Conservation (phyloP, 345 rosid genomes). For the Eutrema japonicum region DNA sequence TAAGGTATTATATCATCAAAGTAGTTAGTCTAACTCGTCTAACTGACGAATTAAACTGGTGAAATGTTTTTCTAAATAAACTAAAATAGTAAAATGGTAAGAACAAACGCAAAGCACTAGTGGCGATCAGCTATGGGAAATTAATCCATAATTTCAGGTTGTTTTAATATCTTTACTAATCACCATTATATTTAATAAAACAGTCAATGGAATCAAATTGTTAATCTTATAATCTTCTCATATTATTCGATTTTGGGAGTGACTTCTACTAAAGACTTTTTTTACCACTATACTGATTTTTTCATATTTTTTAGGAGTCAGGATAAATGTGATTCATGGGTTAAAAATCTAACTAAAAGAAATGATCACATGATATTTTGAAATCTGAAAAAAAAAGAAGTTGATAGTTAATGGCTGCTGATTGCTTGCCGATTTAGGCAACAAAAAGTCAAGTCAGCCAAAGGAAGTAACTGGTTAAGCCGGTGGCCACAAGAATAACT, state of each 20-base stretch:
- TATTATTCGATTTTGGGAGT: background rate
- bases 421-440: constrained; percentile 5
- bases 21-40: too few relatives aligned
- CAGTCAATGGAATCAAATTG: background rate
- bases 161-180: background rate
- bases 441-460: constrained; percentile 34
- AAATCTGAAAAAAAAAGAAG: background rate
- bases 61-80: too few relatives aligned
- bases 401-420: constrained; percentile 3
- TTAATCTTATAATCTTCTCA: background rate
- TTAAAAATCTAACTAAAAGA: background rate
- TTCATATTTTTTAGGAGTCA: background rate
- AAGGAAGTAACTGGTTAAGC: constrained; percentile 19
- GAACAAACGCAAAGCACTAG: background rate
- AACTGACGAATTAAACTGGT: too few relatives aligned
- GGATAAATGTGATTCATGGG: background rate
- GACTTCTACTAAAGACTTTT: background rate
- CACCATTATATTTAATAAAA: background rate
- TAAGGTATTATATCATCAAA: too few relatives aligned
- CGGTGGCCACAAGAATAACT: constrained; percentile 22
- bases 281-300: background rate
- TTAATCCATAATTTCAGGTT: background rate
- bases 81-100: background rate
- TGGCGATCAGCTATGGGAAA: background rate
- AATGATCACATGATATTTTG: constrained; percentile 9